A percentile compares a stretch with the other conserved stretches of the same genome.
Evolutionary conservation across 129 eudicot genomes (phyloP).

Genomic region (Solidago caesia): DNA sequence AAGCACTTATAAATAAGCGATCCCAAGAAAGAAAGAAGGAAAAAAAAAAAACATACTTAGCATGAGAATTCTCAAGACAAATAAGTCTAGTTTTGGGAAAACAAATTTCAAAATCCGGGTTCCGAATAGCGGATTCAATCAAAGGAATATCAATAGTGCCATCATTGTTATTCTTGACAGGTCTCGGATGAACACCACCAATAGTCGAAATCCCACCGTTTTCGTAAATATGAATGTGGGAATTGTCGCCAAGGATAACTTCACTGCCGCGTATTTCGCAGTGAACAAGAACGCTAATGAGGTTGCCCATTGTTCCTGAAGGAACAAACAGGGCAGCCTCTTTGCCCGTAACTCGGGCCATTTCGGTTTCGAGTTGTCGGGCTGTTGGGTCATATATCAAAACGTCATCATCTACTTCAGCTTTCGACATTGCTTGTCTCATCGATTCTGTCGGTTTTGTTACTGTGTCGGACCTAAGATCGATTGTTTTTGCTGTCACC

Average conservation of each 20-base stretch:
- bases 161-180: constrained; percentile 73
- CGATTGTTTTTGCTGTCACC: constrained; percentile 66
- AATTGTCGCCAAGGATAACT: constrained; percentile 80
- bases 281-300: constrained; percentile 80
- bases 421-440: constrained; percentile 92
- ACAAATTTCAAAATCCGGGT: constrained; percentile 66
- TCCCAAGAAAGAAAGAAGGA: too few relatives aligned
- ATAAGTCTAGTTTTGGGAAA: constrained; percentile 83
- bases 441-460: constrained; percentile 91
- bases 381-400: constrained; percentile 83
- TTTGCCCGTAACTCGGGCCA: constrained; percentile 82
- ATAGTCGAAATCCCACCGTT: constrained; percentile 98
- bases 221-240: constrained; percentile 88
- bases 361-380: constrained; percentile 63
- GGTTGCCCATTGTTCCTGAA: constrained; percentile 98
- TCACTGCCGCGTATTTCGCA: constrained; percentile 93
- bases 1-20: too few relatives aligned
- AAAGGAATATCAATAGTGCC: constrained; percentile 79
- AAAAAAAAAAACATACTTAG: constrained; percentile 57
- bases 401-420: constrained; percentile 96
- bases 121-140: constrained; percentile 75
- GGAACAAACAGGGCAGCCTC: constrained; percentile 93
- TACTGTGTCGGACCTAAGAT: constrained; percentile 93
- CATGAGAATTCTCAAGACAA: constrained; percentile 93
- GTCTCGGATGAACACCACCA: constrained; percentile 96